Conservation (phyloP, 495 filamentous ascomycete species). For the Jackrogersella multiformis region DNA sequence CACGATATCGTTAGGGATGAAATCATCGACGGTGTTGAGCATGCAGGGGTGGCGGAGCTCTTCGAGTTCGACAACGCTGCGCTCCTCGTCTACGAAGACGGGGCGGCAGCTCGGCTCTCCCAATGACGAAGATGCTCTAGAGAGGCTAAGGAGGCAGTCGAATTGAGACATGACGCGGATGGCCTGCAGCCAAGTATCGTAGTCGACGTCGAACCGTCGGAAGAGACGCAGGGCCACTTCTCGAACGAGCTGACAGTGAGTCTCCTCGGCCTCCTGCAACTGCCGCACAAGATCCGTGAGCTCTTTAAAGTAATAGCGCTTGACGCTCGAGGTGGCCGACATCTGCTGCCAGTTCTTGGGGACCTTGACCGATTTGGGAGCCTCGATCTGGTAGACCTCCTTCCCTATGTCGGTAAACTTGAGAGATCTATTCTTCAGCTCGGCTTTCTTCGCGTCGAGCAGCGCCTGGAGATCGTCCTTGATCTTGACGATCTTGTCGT, state of each 20-base stretch:
- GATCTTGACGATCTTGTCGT: conserved; percentile 76
- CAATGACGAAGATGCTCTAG: conserved; percentile 83
- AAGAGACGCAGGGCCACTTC: conserved; percentile 87
- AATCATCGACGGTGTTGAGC: conserved; percentile 85
- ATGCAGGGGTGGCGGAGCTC: conserved; percentile 97
- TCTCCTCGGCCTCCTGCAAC: conserved; percentile 93
- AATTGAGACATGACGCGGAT: conserved; percentile 89
- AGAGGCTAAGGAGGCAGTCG: conserved; percentile 92
- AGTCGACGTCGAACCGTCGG: conserved; percentile 85
- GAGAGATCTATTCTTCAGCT: conserved; percentile 73
- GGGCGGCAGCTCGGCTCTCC: conserved; percentile 91
- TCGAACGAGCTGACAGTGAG: conserved; percentile 89
- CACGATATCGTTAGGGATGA: conserved; percentile 95
- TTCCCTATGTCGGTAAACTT: conserved; percentile 91
- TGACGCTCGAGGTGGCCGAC: conserved; percentile 89
- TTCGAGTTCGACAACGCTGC: conserved; percentile 87
- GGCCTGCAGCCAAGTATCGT: conserved; percentile 85
- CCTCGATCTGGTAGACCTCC: conserved; percentile 96
- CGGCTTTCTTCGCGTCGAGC: conserved; percentile 72
- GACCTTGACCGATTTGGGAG: conserved; percentile 85
- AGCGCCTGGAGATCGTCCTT: conserved; percentile 75
- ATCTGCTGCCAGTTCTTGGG: conserved; percentile 94
- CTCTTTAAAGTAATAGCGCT: conserved; percentile 93
- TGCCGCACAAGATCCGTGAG: conserved; percentile 81
- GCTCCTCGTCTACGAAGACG: conserved; percentile 80